Percentiles rank a stretch among this genome's conserved stretches.
Evolutionary conservation across 2,329 filamentous ascomycete species (phyloP).

Genomic region (Cladosporium sp.): DNA sequence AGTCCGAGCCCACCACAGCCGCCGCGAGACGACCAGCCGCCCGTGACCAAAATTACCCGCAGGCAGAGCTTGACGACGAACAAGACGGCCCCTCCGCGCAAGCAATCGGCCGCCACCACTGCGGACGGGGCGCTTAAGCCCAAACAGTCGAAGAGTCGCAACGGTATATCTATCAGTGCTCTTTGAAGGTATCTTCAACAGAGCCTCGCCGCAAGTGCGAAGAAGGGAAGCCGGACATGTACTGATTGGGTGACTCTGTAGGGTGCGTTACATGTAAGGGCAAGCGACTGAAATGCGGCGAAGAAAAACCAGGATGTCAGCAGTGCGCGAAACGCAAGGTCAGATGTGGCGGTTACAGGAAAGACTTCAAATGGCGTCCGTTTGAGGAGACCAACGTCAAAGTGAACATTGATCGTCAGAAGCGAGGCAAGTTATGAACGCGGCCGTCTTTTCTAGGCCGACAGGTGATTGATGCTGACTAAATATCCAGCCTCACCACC

Average conservation of each 20-base stretch:
- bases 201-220: neutral
- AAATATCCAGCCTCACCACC: constrained; percentile 7
- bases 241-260: constrained; percentile 33
- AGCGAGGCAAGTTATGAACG: constrained; percentile 42
- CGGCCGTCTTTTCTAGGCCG: neutral
- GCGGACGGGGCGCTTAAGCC: constrained; percentile 47
- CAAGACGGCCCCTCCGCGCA: constrained; percentile 18
- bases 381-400: constrained; percentile 61
- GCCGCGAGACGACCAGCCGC: constrained; percentile 26
- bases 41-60: constrained; percentile 23
- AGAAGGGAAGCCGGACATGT: constrained; percentile 1
- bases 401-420: constrained; percentile 43
- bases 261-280: constrained; percentile 71
- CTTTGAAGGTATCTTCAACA: constrained; percentile 11
- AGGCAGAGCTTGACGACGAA: constrained; percentile 20
- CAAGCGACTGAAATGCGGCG: constrained; percentile 70
- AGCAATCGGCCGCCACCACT: constrained; percentile 16
- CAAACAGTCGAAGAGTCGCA: constrained; percentile 72
- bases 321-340: constrained; percentile 65
- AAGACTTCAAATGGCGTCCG: constrained; percentile 70
- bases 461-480: neutral
- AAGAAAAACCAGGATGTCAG: constrained; percentile 64
- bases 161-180: constrained; percentile 56
- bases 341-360: constrained; percentile 67
- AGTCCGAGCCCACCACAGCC: constrained; percentile 23